Evolutionary conservation across 2,329 filamentous ascomycete genomes (phyloP).

Genomic region (Ophiocordyceps camponoti-saundersi): DNA sequence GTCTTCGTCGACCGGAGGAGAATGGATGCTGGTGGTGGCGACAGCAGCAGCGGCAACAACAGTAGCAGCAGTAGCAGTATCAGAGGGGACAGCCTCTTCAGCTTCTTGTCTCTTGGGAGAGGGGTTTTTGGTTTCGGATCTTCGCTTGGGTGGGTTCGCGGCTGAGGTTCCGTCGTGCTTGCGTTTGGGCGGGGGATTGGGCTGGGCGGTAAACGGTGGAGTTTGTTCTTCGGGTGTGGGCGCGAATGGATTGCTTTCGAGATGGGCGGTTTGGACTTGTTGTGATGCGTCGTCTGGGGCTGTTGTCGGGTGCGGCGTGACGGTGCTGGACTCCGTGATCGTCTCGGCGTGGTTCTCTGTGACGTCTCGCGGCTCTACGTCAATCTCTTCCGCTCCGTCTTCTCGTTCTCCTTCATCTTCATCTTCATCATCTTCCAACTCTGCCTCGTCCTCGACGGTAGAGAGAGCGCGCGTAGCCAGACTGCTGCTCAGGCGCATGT

Average conservation of each 20-base stretch:
- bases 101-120: conserved; percentile 17
- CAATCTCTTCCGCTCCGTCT: conserved; percentile 4
- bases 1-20: conserved; percentile 15
- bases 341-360: neutral
- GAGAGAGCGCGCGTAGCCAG: conserved; percentile 6
- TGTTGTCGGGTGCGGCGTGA: neutral
- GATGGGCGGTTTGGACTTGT: conserved; percentile 3
- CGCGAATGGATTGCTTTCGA: conserved; percentile 19
- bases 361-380: conserved; percentile 3
- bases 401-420: conserved; percentile 7
- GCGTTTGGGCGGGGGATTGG: conserved; percentile 16
- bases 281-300: neutral
- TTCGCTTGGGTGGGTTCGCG: neutral
- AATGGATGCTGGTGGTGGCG: neutral
- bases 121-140: neutral
- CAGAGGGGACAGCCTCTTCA: neutral
- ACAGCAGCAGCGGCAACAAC: neutral
- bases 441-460: conserved; percentile 10
- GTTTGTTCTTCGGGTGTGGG: conserved; percentile 4
- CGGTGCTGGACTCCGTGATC: neutral
- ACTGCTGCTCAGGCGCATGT: conserved; percentile 26
- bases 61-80: neutral
- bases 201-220: conserved; percentile 3
- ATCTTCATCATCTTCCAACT: conserved; percentile 21
- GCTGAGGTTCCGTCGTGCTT: conserved; percentile 18